Conservation (phyloP, 176 grass and related monocot species). For the Echinochloa phyllopogon region DNA sequence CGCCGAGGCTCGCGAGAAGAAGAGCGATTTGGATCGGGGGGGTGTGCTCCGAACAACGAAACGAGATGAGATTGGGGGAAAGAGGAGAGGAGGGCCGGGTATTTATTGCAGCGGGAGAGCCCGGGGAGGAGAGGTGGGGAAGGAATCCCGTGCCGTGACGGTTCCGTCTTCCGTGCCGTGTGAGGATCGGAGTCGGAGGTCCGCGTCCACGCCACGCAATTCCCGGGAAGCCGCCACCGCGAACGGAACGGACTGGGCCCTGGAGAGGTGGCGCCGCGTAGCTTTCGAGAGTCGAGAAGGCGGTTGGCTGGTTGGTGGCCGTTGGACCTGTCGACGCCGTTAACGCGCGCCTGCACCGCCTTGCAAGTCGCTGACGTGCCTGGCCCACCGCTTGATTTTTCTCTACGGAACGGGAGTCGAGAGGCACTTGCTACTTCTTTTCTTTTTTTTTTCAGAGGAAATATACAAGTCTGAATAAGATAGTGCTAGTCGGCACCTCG, state of each 20-base stretch:
- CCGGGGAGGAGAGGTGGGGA: background rate
- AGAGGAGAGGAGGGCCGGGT: background rate
- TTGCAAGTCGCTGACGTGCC: too few relatives aligned
- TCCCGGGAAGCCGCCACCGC: background rate
- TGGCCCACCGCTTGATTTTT: too few relatives aligned
- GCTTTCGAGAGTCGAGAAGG: background rate
- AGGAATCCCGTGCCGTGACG: constrained; percentile 40
- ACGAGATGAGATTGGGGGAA: background rate
- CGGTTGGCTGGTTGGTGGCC: background rate
- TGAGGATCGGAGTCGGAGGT: background rate
- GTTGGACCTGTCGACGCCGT: background rate
- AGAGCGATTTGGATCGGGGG: background rate
- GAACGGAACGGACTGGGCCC: background rate
- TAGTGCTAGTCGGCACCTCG: too few relatives aligned
- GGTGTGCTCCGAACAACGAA: background rate
- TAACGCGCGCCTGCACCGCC: background rate
- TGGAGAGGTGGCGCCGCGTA: too few relatives aligned
- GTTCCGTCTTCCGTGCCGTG: constrained; percentile 33
- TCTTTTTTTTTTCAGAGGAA: too few relatives aligned
- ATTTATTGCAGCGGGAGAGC: background rate
- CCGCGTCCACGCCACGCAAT: background rate
- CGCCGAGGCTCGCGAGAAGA: background rate
- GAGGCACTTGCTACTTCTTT: too few relatives aligned
- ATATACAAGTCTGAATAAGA: too few relatives aligned
- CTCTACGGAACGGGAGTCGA: too few relatives aligned